A percentile compares a stretch with the other conserved stretches of the same genome.
These are phyloP conservation scores for Balakata baccata DNA, from an alignment of 345 rosid genomes.

Conservation along the genomic window DNA sequence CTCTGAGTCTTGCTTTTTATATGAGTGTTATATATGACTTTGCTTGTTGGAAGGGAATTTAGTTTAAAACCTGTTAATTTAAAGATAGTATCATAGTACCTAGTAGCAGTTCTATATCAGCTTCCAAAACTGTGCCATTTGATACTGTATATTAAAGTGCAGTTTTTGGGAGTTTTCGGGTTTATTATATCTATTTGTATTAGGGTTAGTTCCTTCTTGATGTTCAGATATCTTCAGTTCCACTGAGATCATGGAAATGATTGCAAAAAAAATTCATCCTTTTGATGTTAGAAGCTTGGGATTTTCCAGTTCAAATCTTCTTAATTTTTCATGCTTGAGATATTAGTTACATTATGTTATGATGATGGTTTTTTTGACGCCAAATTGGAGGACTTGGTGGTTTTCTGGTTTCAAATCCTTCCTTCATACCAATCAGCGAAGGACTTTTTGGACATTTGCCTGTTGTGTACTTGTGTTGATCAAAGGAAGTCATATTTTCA, in stretches of 20 bases:
- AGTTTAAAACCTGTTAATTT: background rate
- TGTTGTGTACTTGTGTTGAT: background rate
- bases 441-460: background rate
- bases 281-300: background rate
- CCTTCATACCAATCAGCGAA: no score
- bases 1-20: background rate
- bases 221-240: background rate
- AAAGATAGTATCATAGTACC: background rate
- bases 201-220: background rate
- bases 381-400: background rate
- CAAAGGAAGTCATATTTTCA: background rate
- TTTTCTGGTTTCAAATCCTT: no score
- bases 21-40: background rate
- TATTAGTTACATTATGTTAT: background rate
- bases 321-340: background rate
- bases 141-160: background rate
- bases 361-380: background rate
- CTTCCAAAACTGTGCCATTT: constrained; percentile 3
- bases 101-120: background rate
- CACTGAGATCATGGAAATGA: background rate
- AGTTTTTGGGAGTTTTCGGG: background rate
- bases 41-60: constrained; percentile 6
- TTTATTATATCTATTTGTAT: background rate
- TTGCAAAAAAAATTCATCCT: background rate
- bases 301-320: background rate